These are phyloP conservation scores for Oldenlandia corymbosa DNA, from an alignment of 257 asterid species.

Conservation along the genomic window DNA sequence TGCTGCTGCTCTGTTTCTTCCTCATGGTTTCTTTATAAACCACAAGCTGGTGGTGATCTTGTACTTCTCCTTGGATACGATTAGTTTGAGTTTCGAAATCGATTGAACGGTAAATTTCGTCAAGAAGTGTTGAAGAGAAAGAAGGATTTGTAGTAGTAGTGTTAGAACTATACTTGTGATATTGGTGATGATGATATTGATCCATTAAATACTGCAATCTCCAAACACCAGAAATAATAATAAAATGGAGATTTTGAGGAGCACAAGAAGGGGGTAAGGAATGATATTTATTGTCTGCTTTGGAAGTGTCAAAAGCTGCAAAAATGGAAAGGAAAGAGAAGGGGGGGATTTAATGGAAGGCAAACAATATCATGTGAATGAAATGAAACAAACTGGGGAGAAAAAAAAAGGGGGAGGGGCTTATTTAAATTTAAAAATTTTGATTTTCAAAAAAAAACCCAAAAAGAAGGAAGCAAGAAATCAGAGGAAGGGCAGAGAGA, in stretches of 20 bases:
- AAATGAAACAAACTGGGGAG: too few relatives aligned
- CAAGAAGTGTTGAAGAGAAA: constrained; percentile 71
- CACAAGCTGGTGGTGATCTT: constrained; percentile 23
- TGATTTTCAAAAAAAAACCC: neutral
- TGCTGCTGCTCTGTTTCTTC: constrained; percentile 34
- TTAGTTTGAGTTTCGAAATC: constrained; percentile 24
- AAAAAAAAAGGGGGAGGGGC: too few relatives aligned
- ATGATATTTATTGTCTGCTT: constrained; percentile 49
- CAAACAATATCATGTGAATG: constrained; percentile 26
- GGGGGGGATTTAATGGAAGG: constrained; percentile 19
- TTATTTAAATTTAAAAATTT: too few relatives aligned
- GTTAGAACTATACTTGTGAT: constrained; percentile 20
- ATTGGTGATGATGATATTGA: neutral
- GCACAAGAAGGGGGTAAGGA: constrained; percentile 17
- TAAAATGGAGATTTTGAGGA: constrained; percentile 11
- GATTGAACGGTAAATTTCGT: constrained; percentile 70
- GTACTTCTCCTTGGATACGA: constrained; percentile 16
- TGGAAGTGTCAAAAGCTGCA: constrained; percentile 51
- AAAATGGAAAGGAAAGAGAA: constrained; percentile 6
- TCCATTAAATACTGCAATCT: constrained; percentile 5
- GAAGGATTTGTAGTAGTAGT: constrained; percentile 39
- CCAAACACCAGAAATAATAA: neutral
- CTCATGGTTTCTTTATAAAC: constrained; percentile 36
- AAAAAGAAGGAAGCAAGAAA: neutral
- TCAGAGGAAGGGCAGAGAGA: neutral